Percentiles rank a stretch among this genome's conserved stretches.
phyloP scores from a whole-genome alignment of 495 filamentous ascomycete genomes.

The Neurospora sp. region DNA sequence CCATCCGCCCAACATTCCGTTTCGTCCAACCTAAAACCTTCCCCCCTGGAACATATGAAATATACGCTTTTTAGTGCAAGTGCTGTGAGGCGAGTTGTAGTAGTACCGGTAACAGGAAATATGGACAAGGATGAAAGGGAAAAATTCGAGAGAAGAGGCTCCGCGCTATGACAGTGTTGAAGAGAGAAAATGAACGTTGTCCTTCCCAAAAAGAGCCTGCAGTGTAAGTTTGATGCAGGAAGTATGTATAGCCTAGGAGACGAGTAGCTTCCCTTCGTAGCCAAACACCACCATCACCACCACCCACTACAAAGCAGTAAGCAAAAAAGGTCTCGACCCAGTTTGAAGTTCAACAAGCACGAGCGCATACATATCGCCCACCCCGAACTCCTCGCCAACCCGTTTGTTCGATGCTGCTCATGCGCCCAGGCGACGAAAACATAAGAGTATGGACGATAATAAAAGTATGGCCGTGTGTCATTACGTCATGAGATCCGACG shows the following conservation, averaged over 20 bases:
- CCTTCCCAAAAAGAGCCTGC: neutral
- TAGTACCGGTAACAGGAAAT: neutral
- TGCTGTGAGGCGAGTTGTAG: neutral
- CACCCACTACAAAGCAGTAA: neutral
- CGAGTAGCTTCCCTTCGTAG: neutral
- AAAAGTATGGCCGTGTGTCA: constrained; percentile 23
- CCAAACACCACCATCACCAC: neutral
- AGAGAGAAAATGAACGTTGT: neutral
- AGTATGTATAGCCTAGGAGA: neutral
- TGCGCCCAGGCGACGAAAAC: neutral
- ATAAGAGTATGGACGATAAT: constrained; percentile 5
- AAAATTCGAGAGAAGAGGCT: neutral
- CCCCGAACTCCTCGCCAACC: neutral
- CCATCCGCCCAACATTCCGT: neutral
- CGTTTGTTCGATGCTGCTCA: neutral
- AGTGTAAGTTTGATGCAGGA: neutral
- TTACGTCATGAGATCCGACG: constrained; percentile 22
- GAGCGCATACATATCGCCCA: neutral
- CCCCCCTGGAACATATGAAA: neutral
- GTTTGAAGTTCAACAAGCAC: neutral
- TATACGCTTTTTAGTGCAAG: neutral
- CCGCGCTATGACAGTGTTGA: neutral
- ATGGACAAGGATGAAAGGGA: neutral
- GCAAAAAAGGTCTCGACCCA: neutral
- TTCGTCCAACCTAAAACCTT: neutral